These are phyloP conservation scores for Boletus edulis DNA, from an alignment of 768 basidiomycete species.

Conservation along the genomic window DNA sequence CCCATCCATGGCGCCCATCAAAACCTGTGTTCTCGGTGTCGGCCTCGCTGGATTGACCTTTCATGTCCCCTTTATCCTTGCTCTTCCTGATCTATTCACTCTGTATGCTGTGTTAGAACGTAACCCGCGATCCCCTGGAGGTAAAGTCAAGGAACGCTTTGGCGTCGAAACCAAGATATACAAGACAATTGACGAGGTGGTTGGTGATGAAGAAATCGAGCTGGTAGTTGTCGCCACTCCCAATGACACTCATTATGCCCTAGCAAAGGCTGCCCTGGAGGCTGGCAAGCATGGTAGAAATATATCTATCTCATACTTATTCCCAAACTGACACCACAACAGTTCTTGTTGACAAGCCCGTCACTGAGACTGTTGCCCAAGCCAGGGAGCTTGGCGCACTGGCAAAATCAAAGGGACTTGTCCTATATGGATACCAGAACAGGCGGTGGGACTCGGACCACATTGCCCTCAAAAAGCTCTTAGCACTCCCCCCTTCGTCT, in stretches of 20 bases:
- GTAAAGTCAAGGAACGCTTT: constrained; percentile 66
- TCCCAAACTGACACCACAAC: background rate
- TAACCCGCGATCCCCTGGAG: constrained; percentile 56
- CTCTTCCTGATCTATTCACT: constrained; percentile 65
- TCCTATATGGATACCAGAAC: constrained; percentile 73
- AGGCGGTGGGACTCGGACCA: constrained; percentile 81
- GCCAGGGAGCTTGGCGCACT: constrained; percentile 59
- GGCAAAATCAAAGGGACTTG: constrained; percentile 55
- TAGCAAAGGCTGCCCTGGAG: constrained; percentile 61
- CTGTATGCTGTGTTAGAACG: constrained; percentile 76
- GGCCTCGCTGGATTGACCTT: constrained; percentile 78
- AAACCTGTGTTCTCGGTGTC: constrained; percentile 70
- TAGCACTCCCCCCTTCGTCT: constrained; percentile 50
- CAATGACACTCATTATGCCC: constrained; percentile 67
- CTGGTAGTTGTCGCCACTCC: constrained; percentile 69
- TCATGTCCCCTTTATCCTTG: constrained; percentile 76
- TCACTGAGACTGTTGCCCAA: constrained; percentile 57
- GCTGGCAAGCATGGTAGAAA: constrained; percentile 71
- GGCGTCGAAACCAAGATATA: constrained; percentile 58
- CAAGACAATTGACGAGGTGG: constrained; percentile 55
- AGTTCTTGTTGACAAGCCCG: constrained; percentile 83
- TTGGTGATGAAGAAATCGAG: constrained; percentile 63
- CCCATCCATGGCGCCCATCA: constrained; percentile 44
- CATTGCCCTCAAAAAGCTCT: constrained; percentile 59
- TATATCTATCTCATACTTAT: background rate